Evolutionary conservation across 106 monocot genomes (phyloP).

Genomic region (Dendrobium huoshanense): DNA sequence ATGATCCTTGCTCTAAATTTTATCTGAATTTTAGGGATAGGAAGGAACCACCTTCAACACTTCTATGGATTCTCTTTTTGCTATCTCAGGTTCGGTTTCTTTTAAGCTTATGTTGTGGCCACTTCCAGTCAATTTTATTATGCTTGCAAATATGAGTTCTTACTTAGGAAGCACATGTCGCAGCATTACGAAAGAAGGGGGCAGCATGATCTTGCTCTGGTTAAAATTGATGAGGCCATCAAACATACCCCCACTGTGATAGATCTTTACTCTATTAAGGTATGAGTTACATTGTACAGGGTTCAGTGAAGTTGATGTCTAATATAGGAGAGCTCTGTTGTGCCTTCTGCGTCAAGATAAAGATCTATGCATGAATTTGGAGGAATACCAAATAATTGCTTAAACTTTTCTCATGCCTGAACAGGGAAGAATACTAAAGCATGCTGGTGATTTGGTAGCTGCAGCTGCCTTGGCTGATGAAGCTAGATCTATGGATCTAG

Average conservation of each 20-base stretch:
- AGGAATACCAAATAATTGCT: neutral
- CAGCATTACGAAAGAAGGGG: slow-evolving; percentile 93
- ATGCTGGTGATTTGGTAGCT: slow-evolving; percentile 74
- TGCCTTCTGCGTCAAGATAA: neutral
- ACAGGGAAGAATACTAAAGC: slow-evolving; percentile 80
- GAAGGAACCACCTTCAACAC: slow-evolving; percentile 91
- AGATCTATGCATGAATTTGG: neutral
- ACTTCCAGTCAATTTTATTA: neutral
- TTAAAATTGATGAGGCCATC: slow-evolving; percentile 94
- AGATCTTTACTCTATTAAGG: slow-evolving; percentile 92
- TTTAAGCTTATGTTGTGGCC: neutral
- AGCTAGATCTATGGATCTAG: slow-evolving; percentile 99
- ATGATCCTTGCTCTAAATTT: slow-evolving; percentile 5
- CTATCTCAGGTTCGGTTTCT: slow-evolving; percentile 67
- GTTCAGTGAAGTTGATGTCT: neutral
- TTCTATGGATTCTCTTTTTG: slow-evolving; percentile 90
- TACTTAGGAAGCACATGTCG: slow-evolving; percentile 7
- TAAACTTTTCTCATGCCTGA: neutral
- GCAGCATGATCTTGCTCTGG: slow-evolving; percentile 69
- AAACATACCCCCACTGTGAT: slow-evolving; percentile 92
- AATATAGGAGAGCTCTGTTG: neutral
- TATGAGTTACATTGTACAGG: slow-evolving; percentile 8
- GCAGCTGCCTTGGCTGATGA: slow-evolving; percentile 85
- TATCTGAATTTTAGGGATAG: slow-evolving; percentile 35
- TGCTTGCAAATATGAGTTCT: neutral